A percentile compares a stretch with the other conserved stretches of the same genome.
phyloP scores from a whole-genome alignment of 1,284 basidiomycete species.

The Melampsora larici-populina region DNA sequence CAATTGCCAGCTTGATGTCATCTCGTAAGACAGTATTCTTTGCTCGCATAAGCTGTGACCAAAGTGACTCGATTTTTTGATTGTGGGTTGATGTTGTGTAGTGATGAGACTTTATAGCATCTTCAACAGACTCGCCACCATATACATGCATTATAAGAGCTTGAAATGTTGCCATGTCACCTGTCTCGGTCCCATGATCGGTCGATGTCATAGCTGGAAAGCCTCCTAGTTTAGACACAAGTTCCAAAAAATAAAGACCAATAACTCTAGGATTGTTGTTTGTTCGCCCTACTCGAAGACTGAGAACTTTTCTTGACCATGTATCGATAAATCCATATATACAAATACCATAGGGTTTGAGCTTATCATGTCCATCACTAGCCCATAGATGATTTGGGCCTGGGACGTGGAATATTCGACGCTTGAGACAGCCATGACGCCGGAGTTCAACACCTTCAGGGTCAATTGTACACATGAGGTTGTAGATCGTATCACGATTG shows the following conservation, averaged over 20 bases:
- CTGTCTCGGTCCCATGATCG: too few species aligned
- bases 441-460: background rate
- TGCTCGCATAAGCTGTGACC: too few species aligned
- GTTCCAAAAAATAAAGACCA: background rate
- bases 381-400: too few species aligned
- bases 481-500: background rate
- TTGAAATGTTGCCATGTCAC: background rate
- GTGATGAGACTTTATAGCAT: background rate
- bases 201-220: background rate
- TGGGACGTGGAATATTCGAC: background rate
- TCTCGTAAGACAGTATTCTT: too few species aligned
- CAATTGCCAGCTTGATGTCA: background rate
- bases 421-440: background rate
- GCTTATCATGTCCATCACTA: conserved; percentile 18
- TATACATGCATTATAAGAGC: background rate
- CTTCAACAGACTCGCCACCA: background rate
- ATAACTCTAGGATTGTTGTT: too few species aligned
- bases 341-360: conserved; percentile 7
- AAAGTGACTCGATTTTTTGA: too few species aligned
- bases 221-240: background rate
- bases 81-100: background rate
- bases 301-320: background rate
- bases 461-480: background rate
- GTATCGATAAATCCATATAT: conserved; percentile 15
- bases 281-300: background rate